Conservation (phyloP, 176 grass and related monocot species). For the Elymus sibiricus region DNA sequence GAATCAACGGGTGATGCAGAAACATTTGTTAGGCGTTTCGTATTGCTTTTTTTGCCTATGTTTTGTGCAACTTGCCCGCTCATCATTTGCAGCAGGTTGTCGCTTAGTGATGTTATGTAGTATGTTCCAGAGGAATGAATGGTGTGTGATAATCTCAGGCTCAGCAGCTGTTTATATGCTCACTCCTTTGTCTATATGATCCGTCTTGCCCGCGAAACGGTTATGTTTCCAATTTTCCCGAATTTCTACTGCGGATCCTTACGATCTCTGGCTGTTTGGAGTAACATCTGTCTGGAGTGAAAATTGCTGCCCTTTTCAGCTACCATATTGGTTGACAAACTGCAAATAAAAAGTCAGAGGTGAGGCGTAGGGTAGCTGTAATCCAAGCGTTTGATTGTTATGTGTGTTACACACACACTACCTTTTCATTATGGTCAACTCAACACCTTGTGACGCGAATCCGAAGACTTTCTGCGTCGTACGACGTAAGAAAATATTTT, state of each 20-base stretch:
- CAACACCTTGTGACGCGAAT: background rate
- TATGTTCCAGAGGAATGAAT: background rate
- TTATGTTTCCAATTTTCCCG: background rate
- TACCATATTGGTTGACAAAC: background rate
- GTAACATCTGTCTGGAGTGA: background rate
- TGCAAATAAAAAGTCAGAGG: background rate
- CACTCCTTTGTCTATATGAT: background rate
- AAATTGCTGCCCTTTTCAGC: background rate
- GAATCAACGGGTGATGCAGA: slow-evolving; percentile 12
- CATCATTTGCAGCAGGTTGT: background rate
- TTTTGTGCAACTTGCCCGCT: background rate
- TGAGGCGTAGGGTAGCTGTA: background rate
- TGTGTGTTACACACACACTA: background rate
- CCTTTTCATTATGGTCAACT: background rate
- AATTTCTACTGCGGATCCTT: background rate
- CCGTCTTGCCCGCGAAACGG: background rate
- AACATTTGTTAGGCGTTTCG: background rate
- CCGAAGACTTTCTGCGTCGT: background rate
- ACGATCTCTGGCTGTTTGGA: background rate
- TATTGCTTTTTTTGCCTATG: background rate
- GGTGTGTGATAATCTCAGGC: background rate
- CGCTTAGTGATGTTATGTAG: background rate
- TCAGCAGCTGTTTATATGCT: background rate
- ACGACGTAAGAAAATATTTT: background rate
- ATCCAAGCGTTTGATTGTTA: background rate